Evolutionary conservation across 2,329 filamentous ascomycete species (phyloP).

Genomic region (Diaporthe caulivora): DNA sequence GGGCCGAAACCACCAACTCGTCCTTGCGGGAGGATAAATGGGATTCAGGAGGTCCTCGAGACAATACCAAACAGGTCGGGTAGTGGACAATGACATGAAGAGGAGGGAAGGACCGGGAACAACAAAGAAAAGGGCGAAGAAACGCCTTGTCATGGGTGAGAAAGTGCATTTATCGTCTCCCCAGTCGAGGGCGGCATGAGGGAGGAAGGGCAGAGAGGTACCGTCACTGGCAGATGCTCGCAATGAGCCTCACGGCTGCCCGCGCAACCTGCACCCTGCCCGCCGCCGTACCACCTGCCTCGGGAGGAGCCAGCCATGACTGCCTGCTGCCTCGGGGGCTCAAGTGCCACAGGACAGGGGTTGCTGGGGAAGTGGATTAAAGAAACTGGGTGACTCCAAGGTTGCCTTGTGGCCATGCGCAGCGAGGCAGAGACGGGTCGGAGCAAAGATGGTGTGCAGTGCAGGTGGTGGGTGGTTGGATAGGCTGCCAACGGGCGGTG

Average conservation of each 20-base stretch:
- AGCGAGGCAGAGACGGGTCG: constrained; percentile 31
- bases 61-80: not conserved
- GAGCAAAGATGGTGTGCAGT: constrained; percentile 23
- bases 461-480: constrained; percentile 7
- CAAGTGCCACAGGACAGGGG: constrained; percentile 17
- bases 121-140: constrained; percentile 1
- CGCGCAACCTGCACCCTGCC: not conserved
- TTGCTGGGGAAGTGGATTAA: constrained; percentile 20
- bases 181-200: constrained; percentile 40
- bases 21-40: constrained; percentile 2
- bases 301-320: constrained; percentile 10
- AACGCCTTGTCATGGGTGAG: constrained; percentile 38
- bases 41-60: not conserved
- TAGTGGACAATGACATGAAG: not conserved
- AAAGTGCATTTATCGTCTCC: constrained; percentile 39
- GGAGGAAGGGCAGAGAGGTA: constrained; percentile 34
- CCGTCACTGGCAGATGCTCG: not conserved
- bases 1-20: constrained; percentile 17
- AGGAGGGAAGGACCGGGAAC: constrained; percentile 39
- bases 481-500: constrained; percentile 23
- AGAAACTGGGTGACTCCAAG: constrained; percentile 23
- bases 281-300: not conserved
- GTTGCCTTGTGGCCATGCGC: constrained; percentile 32
- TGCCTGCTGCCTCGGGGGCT: constrained; percentile 35
- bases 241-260: constrained; percentile 29